Percentiles rank a stretch among this genome's conserved stretches.
phyloP scores from a whole-genome alignment of 2,329 filamentous ascomycete genomes.

The Penicillium polonicum region DNA sequence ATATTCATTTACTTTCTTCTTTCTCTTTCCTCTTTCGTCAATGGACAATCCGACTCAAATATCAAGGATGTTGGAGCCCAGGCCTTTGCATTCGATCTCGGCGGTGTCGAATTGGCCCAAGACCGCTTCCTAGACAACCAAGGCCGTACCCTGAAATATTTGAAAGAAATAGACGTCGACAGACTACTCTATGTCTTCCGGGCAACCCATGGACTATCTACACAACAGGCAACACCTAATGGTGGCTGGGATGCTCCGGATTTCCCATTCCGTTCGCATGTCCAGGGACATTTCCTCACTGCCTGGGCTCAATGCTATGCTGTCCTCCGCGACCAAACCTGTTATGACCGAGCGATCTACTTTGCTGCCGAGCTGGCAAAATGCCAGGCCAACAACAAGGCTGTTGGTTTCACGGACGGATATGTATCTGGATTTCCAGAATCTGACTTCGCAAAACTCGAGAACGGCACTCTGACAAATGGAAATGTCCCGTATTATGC shows the following conservation, averaged over 20 bases:
- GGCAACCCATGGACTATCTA: conserved; percentile 48
- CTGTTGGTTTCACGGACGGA: neutral
- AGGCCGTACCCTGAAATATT: conserved; percentile 49
- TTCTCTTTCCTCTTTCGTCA: neutral
- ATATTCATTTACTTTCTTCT: neutral
- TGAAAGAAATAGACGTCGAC: conserved; percentile 21
- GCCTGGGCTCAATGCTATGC: conserved; percentile 54
- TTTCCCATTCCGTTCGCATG: conserved; percentile 54
- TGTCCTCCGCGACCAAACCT: conserved; percentile 43
- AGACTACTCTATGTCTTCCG: conserved; percentile 39
- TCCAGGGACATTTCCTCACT: conserved; percentile 53
- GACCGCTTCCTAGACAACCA: conserved; percentile 47
- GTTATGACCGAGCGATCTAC: conserved; percentile 47
- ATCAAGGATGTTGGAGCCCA: neutral
- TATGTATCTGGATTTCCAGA: neutral
- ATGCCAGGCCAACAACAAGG: neutral
- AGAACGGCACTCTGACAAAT: too few relatives aligned
- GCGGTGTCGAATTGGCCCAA: conserved; percentile 3
- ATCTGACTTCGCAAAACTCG: too few relatives aligned
- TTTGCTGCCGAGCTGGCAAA: conserved; percentile 38
- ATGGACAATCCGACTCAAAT: neutral
- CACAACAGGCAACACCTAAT: conserved; percentile 47
- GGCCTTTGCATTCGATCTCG: conserved; percentile 4
- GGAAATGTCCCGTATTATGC: too few relatives aligned
- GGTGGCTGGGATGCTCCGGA: conserved; percentile 56